phyloP scores from a whole-genome alignment of 306 rosid species.

The Casuarina equisetifolia region DNA sequence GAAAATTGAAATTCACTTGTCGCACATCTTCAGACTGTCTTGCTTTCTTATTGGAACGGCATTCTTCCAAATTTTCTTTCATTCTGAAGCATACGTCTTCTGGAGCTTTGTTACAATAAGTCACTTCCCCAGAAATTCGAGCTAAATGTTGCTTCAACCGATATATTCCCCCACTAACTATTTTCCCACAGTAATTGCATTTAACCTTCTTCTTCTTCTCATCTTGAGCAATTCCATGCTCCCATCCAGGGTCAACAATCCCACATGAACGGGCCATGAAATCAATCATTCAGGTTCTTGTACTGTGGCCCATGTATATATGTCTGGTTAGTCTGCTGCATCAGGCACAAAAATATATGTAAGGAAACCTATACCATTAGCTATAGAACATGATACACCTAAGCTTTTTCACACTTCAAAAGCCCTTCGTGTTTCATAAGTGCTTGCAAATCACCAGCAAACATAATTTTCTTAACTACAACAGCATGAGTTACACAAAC shows the following conservation, averaged over 20 bases:
- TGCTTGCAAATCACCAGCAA: slow-evolving; percentile 1
- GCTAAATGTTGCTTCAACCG: slow-evolving; percentile 97
- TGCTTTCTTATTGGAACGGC: slow-evolving; percentile 77
- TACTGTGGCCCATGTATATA: slow-evolving; percentile 25
- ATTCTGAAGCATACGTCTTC: slow-evolving; percentile 84
- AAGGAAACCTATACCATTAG: background rate
- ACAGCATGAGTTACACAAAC: background rate
- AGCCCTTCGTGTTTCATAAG: slow-evolving; percentile 23
- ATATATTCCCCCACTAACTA: slow-evolving; percentile 97
- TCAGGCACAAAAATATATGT: background rate
- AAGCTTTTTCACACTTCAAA: slow-evolving; percentile 22
- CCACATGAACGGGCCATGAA: slow-evolving; percentile 80
- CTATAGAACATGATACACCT: background rate
- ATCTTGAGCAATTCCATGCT: slow-evolving; percentile 92
- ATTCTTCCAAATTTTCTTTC: slow-evolving; percentile 87
- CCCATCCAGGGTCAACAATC: slow-evolving; percentile 96
- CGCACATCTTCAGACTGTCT: slow-evolving; percentile 59
- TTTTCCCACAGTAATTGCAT: slow-evolving; percentile 95
- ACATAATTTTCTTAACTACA: background rate
- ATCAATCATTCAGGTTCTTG: slow-evolving; percentile 20
- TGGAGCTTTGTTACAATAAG: slow-evolving; percentile 94
- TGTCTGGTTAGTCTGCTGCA: slow-evolving; percentile 27
- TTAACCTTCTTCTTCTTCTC: slow-evolving; percentile 96
- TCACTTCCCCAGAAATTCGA: slow-evolving; percentile 94
- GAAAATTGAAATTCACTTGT: slow-evolving; percentile 68